Evolutionary conservation across 2,329 filamentous ascomycete species (phyloP).

Genomic region (Pseudopithomyces maydicus): DNA sequence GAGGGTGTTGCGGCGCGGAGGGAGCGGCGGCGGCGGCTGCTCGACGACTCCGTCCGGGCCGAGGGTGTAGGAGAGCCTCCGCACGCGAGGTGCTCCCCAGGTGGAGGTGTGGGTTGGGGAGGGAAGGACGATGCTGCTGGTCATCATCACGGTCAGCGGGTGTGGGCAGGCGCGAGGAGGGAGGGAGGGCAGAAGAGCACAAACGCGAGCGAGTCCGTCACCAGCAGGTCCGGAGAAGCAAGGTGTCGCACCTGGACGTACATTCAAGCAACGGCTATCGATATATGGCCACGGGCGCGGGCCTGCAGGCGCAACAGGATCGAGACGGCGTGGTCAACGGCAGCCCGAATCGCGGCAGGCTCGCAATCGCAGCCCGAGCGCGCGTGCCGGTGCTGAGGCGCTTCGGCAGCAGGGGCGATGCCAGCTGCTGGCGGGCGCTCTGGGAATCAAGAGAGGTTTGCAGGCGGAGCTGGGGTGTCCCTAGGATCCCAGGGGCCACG

Average conservation of each 20-base stretch:
- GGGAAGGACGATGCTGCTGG: slow-evolving; percentile 40
- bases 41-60: neutral
- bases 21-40: slow-evolving; percentile 24
- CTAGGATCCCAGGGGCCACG: slow-evolving; percentile 15
- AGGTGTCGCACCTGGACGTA: slow-evolving; percentile 38
- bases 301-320: slow-evolving; percentile 9
- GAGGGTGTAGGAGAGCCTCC: slow-evolving; percentile 23
- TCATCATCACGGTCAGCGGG: slow-evolving; percentile 37
- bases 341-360: slow-evolving; percentile 20
- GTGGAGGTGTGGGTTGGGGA: slow-evolving; percentile 16
- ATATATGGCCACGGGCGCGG: slow-evolving; percentile 21
- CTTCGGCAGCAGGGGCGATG: slow-evolving; percentile 17
- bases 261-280: slow-evolving; percentile 34
- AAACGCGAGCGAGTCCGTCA: slow-evolving; percentile 21
- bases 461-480: slow-evolving; percentile 18
- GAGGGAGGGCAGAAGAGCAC: slow-evolving; percentile 15
- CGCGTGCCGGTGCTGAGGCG: slow-evolving; percentile 19
- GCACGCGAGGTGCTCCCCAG: slow-evolving; percentile 10
- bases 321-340: slow-evolving; percentile 11
- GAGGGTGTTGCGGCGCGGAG: slow-evolving; percentile 30
- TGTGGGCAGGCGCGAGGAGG: neutral
- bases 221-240: slow-evolving; percentile 27
- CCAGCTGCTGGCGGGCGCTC: neutral
- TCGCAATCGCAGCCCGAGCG: slow-evolving; percentile 24
- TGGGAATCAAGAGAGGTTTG: slow-evolving; percentile 14